phyloP scores from a whole-genome alignment of 164 flowering plant genomes.

The Tetrastigma voinierianum region DNA sequence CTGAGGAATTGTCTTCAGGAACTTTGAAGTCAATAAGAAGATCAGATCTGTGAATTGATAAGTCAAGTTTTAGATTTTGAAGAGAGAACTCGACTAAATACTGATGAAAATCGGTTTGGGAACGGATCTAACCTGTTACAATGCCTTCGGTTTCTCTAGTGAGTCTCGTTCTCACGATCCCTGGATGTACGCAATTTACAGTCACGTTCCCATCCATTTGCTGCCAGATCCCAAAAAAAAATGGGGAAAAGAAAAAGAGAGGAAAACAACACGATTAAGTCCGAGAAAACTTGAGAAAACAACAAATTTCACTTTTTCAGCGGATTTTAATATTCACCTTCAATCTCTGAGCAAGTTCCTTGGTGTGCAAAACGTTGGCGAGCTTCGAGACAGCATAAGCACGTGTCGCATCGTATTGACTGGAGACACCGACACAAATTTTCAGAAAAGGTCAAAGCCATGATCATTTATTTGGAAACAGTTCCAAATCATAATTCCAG shows the following conservation, averaged over 20 bases:
- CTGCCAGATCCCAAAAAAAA: conserved; percentile 28
- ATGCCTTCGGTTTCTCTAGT: conserved; percentile 97
- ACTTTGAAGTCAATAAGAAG: conserved; percentile 81
- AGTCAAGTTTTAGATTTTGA: neutral
- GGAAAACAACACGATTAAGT: neutral
- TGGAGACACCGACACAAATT: conserved; percentile 24
- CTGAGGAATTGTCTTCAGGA: conserved; percentile 90
- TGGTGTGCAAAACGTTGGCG: conserved; percentile 83
- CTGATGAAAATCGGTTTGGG: neutral
- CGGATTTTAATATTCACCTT: conserved; percentile 32
- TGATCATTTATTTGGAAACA: neutral
- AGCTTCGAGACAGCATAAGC: conserved; percentile 95
- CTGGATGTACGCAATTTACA: conserved; percentile 91
- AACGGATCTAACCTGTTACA: conserved; percentile 50
- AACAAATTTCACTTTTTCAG: conserved; percentile 18
- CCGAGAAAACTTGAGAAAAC: neutral
- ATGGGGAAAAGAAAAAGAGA: neutral
- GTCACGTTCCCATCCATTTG: conserved; percentile 85
- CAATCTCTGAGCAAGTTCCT: conserved; percentile 68
- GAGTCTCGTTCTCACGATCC: conserved; percentile 83
- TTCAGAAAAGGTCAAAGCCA: conserved; percentile 13
- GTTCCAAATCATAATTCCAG: neutral
- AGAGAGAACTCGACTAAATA: neutral
- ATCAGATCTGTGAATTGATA: conserved; percentile 53
- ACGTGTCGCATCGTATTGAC: conserved; percentile 80